Percentiles rank a stretch among this genome's conserved stretches.
phyloP scores from a whole-genome alignment of 306 rosid species.

The Casuarina cunninghamiana region DNA sequence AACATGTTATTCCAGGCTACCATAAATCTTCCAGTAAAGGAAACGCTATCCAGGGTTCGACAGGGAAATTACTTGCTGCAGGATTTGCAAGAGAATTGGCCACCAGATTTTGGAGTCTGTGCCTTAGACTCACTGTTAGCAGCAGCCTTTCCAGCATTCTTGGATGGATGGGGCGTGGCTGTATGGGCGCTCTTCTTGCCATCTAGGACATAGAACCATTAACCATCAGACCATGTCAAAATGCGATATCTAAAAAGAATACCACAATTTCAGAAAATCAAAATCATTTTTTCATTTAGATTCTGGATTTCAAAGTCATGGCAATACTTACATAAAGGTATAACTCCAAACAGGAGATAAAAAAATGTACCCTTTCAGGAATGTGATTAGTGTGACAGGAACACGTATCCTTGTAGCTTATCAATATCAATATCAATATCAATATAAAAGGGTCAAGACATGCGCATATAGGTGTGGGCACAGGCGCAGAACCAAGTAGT shows the following conservation, averaged over 20 bases:
- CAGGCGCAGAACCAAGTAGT: no score
- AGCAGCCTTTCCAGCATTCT: slow-evolving; percentile 65
- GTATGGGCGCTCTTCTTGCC: slow-evolving; percentile 66
- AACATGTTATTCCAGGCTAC: neutral
- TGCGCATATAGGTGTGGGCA: no score
- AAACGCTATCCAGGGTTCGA: neutral
- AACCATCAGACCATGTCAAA: neutral
- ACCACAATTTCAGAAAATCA: neutral
- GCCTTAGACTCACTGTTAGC: slow-evolving; percentile 36
- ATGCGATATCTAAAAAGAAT: neutral
- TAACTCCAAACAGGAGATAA: no score
- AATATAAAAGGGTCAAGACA: no score
- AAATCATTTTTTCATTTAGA: no score
- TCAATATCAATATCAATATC: no score
- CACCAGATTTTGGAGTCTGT: slow-evolving; percentile 67
- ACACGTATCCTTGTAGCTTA: no score
- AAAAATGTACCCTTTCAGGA: no score
- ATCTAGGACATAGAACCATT: slow-evolving; percentile 29
- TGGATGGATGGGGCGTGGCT: slow-evolving; percentile 78
- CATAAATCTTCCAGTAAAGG: neutral
- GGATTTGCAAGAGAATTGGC: slow-evolving; percentile 52
- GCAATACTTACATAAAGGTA: no score
- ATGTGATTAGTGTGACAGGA: no score
- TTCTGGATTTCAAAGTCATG: no score
- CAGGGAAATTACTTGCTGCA: slow-evolving; percentile 59